Evolutionary conservation across 148 eudicot genomes (phyloP).

Genomic region (Rheum nobile): DNA sequence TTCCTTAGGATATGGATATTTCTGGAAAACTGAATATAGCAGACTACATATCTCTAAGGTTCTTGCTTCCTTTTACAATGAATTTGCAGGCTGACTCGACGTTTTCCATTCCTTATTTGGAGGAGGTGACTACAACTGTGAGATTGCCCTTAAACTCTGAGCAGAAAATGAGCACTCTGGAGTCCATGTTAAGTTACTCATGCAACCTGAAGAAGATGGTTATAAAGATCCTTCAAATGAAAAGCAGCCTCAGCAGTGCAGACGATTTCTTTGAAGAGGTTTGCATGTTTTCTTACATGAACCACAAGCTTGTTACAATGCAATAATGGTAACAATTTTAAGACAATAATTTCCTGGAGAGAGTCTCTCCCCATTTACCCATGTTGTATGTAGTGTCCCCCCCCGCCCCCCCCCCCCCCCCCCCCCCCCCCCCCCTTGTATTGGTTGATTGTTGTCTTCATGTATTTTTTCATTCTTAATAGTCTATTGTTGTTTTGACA

Average conservation of each 20-base stretch:
- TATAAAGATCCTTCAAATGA: slow-evolving; percentile 85
- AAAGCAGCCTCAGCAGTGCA: slow-evolving; percentile 78
- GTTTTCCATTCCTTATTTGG: slow-evolving; percentile 64
- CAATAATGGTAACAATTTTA: slow-evolving; percentile 27
- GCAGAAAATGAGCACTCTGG: slow-evolving; percentile 88
- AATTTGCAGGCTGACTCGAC: slow-evolving; percentile 59
- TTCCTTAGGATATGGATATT: not conserved
- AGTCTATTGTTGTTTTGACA: not conserved
- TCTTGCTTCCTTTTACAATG: too few species aligned
- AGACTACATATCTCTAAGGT: too few species aligned
- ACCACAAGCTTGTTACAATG: slow-evolving; percentile 52
- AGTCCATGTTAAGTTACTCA: slow-evolving; percentile 60
- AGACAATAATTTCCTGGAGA: not conserved
- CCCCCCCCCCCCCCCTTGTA: not conserved
- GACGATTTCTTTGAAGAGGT: slow-evolving; percentile 93
- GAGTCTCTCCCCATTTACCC: not conserved
- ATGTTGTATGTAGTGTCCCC: slow-evolving; percentile 1
- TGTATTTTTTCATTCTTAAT: not conserved
- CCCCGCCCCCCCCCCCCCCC: too few species aligned
- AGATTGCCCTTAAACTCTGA: slow-evolving; percentile 93
- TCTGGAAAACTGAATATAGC: not conserved
- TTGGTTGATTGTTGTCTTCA: not conserved
- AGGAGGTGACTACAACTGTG: slow-evolving; percentile 62
- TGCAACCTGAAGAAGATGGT: slow-evolving; percentile 61
- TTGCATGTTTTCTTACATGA: slow-evolving; percentile 54